Conservation (phyloP, 2,329 filamentous ascomycete species). For the Bipolaris victoriae region DNA sequence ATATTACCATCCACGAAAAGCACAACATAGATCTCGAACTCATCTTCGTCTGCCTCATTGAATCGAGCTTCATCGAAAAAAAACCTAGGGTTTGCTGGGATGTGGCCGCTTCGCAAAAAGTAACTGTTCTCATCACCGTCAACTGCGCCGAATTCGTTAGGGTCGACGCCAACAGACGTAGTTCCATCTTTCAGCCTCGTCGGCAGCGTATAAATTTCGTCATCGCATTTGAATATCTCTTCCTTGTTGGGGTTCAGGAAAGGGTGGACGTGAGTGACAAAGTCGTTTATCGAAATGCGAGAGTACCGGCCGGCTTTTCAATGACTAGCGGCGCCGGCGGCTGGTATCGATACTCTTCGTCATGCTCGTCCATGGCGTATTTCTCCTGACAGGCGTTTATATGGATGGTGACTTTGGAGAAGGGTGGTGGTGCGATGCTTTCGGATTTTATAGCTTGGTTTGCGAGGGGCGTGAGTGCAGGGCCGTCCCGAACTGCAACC, state of each 20-base stretch:
- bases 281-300: constrained; percentile 11
- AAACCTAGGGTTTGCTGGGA: neutral
- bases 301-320: constrained; percentile 2
- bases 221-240: neutral
- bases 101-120: neutral
- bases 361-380: neutral
- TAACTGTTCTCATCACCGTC: neutral
- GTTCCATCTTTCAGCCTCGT: neutral
- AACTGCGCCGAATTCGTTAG: neutral
- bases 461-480: neutral
- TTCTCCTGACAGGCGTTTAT: neutral
- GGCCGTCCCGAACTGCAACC: neutral
- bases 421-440: neutral
- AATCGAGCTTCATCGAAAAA: neutral
- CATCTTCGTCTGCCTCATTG: neutral
- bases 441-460: neutral
- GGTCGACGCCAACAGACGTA: neutral
- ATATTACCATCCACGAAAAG: neutral
- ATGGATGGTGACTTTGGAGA: neutral
- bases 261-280: constrained; percentile 8
- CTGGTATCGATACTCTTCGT: neutral
- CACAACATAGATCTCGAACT: neutral
- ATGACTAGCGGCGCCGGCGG: constrained; percentile 10
- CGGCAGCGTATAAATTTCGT: neutral
- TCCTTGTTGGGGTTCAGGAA: neutral